Conservation (phyloP, 768 basidiomycete species). For the Suillus spraguei region DNA sequence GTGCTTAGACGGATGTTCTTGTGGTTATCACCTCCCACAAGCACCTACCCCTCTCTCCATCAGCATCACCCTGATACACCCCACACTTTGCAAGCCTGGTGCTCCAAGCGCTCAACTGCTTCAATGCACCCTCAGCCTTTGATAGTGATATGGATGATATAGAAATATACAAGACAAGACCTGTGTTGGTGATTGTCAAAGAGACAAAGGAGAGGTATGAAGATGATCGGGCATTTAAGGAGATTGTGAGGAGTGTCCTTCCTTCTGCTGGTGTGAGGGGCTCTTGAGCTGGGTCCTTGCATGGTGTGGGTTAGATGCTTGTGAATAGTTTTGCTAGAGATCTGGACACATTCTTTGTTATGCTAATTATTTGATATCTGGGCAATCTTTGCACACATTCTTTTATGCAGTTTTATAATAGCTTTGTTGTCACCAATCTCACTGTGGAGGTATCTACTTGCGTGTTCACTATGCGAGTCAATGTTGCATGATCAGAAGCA, state of each 20-base stretch:
- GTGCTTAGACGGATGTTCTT: neutral
- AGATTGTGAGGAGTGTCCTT: conserved; percentile 28
- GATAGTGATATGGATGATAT: conserved; percentile 33
- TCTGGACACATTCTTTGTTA: neutral
- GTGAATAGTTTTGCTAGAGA: neutral
- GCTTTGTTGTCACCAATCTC: neutral
- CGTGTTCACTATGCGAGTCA: no score
- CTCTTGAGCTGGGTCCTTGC: neutral
- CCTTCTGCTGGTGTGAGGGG: conserved; percentile 22
- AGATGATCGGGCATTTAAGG: conserved; percentile 35
- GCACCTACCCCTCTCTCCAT: conserved; percentile 25
- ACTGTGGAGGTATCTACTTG: no score
- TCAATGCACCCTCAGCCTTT: conserved; percentile 32
- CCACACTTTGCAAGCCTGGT: conserved; percentile 25
- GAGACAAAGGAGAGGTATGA: conserved; percentile 37
- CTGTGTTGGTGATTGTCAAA: conserved; percentile 37
- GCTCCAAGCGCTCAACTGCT: conserved; percentile 37
- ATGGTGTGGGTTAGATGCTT: neutral
- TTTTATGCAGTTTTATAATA: neutral
- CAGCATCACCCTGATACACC: neutral
- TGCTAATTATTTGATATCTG: neutral
- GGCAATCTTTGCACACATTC: neutral
- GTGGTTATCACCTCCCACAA: conserved; percentile 27
- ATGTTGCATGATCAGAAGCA: no score
- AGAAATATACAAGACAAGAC: conserved; percentile 6